Evolutionary conservation across 345 rosid genomes (phyloP).

Genomic region (Citrus glauca): DNA sequence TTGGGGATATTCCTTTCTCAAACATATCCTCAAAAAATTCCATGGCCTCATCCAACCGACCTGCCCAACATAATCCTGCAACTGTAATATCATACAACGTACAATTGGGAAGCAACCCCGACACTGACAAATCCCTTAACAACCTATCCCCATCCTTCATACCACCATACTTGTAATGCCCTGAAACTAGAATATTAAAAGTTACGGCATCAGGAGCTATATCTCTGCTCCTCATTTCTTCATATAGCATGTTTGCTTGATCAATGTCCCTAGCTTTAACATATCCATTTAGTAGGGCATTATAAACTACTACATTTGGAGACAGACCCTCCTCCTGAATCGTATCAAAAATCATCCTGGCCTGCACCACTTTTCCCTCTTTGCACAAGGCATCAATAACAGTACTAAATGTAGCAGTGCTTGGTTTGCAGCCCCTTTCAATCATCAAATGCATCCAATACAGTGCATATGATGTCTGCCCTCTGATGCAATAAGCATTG

Average conservation of each 20-base stretch:
- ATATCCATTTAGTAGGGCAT: conserved; percentile 62
- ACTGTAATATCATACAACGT: conserved; percentile 45
- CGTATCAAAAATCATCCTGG: conserved; percentile 44
- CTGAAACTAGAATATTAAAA: conserved; percentile 59
- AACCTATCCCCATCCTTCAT: conserved; percentile 48
- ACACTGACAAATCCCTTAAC: conserved; percentile 36
- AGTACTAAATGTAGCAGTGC: conserved; percentile 41
- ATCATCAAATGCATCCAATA: conserved; percentile 53
- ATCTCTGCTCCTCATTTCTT: conserved; percentile 53
- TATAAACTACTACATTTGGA: conserved; percentile 45
- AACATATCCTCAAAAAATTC: conserved; percentile 42
- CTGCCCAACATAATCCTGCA: conserved; percentile 70
- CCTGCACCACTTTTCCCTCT: conserved; percentile 51
- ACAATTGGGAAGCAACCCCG: conserved; percentile 31
- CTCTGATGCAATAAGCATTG: conserved; percentile 46
- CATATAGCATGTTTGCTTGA: conserved; percentile 50
- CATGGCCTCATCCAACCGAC: conserved; percentile 49
- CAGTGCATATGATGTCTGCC: conserved; percentile 38
- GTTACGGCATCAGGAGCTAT: conserved; percentile 61
- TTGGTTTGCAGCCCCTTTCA: conserved; percentile 48
- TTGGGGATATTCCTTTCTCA: conserved; percentile 53
- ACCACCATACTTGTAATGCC: conserved; percentile 56
- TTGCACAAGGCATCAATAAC: conserved; percentile 54
- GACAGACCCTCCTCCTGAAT: conserved; percentile 44
- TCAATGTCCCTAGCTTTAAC: conserved; percentile 57